phyloP scores from a whole-genome alignment of 306 rosid genomes.

The Dicorynia guianensis region DNA sequence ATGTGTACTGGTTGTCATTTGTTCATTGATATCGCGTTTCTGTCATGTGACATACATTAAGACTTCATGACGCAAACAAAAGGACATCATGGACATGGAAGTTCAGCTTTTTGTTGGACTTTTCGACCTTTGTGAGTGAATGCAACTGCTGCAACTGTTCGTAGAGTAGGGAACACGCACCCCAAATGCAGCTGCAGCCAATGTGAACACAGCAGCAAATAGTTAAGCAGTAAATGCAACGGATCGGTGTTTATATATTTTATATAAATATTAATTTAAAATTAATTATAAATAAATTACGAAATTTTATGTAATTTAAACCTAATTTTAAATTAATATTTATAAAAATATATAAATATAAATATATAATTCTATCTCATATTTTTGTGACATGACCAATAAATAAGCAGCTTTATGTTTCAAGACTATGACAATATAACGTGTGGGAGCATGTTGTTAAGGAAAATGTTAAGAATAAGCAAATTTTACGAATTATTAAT shows the following conservation, averaged over 20 bases:
- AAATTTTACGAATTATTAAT: no score
- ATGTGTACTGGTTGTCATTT: conserved; percentile 42
- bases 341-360: no score
- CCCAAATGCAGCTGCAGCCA: neutral
- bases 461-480: no score
- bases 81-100: conserved; percentile 21
- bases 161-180: neutral
- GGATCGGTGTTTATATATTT: neutral
- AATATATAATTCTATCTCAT: no score
- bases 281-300: no score
- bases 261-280: no score
- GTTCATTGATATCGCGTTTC: conserved; percentile 43
- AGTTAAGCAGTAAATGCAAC: neutral
- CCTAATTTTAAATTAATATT: no score
- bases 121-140: conserved; percentile 14
- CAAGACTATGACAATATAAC: no score
- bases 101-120: conserved; percentile 37
- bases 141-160: conserved; percentile 11
- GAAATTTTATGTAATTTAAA: no score
- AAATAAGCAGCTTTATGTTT: no score
- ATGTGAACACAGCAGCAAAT: neutral
- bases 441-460: no score
- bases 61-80: neutral
- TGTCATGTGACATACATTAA: conserved; percentile 11
- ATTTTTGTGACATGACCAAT: neutral